These are phyloP conservation scores for Streptanthus diversifolius DNA, from an alignment of 345 rosid species.

Conservation along the genomic window DNA sequence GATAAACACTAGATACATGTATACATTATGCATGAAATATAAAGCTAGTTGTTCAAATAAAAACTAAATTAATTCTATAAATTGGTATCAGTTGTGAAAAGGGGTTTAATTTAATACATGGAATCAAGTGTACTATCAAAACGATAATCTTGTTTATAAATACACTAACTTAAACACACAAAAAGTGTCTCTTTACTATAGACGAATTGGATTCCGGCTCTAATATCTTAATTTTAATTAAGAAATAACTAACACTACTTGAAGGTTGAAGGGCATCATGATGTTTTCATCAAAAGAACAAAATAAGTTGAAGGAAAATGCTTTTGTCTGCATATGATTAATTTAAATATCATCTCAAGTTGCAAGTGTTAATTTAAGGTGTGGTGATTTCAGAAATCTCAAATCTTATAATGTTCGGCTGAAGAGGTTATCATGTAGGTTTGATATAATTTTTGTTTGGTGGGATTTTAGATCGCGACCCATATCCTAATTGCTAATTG, in stretches of 20 bases:
- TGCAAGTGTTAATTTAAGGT: background rate
- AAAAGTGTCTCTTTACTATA: background rate
- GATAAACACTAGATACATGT: background rate
- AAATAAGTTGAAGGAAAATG: background rate
- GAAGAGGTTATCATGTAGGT: conserved; percentile 1
- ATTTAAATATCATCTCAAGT: conserved; percentile 1
- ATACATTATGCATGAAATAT: background rate
- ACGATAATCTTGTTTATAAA: conserved; percentile 5
- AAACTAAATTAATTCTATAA: background rate
- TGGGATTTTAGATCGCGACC: conserved; percentile 25
- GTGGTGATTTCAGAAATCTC: background rate
- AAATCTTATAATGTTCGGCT: conserved; percentile 16
- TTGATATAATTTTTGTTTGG: background rate
- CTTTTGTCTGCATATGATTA: conserved; percentile 10
- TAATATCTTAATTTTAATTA: background rate
- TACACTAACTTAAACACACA: background rate
- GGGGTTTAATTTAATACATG: background rate
- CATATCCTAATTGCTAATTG: background rate
- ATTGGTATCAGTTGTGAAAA: background rate
- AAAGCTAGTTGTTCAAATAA: background rate
- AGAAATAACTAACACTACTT: background rate
- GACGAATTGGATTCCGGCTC: conserved; percentile 2
- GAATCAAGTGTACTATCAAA: background rate
- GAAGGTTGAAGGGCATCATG: conserved; percentile 9
- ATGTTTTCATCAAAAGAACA: background rate